Percentiles rank a stretch among this genome's conserved stretches.
Conservation (phyloP, 2,329 filamentous ascomycete genomes). For the Ophidiomyces ophidiicola region DNA sequence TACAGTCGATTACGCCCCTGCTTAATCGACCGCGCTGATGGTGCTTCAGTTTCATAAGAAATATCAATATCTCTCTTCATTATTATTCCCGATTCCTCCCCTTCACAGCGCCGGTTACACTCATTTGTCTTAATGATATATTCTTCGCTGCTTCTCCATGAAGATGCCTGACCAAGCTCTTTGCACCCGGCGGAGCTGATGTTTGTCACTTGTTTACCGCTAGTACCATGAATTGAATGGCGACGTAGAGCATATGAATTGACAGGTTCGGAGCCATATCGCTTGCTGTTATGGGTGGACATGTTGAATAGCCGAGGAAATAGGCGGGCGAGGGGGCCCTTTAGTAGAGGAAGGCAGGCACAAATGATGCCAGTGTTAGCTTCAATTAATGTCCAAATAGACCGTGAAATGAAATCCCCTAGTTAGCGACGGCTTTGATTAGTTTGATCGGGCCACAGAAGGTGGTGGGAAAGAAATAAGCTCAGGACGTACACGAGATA, state of each 20-base stretch:
- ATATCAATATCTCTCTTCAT: constrained; percentile 6
- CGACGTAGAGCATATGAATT: constrained; percentile 6
- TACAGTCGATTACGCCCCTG: no score
- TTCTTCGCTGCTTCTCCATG: constrained; percentile 6
- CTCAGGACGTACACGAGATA: constrained; percentile 12
- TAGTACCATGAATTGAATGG: neutral
- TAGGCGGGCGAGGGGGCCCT: constrained; percentile 19
- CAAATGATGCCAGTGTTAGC: constrained; percentile 27
- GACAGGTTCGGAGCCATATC: neutral
- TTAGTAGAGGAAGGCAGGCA: constrained; percentile 29
- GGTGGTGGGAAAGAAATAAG: no score
- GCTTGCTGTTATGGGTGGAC: constrained; percentile 3
- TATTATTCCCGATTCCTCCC: neutral
- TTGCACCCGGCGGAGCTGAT: neutral
- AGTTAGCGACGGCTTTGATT: neutral
- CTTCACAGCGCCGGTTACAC: neutral
- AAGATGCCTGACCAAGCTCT: neutral
- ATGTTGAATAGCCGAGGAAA: constrained; percentile 14
- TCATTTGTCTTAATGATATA: constrained; percentile 2
- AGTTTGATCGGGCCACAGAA: neutral
- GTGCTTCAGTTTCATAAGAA: constrained; percentile 2
- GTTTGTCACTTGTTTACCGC: constrained; percentile 1
- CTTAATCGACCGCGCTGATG: constrained; percentile 2
- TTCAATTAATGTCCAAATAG: constrained; percentile 31
- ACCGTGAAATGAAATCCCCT: constrained; percentile 22